Base-by-base conservation (phyloP, 1,284 basidiomycete genomes). In the Singerocomus inundabilis region DNA sequence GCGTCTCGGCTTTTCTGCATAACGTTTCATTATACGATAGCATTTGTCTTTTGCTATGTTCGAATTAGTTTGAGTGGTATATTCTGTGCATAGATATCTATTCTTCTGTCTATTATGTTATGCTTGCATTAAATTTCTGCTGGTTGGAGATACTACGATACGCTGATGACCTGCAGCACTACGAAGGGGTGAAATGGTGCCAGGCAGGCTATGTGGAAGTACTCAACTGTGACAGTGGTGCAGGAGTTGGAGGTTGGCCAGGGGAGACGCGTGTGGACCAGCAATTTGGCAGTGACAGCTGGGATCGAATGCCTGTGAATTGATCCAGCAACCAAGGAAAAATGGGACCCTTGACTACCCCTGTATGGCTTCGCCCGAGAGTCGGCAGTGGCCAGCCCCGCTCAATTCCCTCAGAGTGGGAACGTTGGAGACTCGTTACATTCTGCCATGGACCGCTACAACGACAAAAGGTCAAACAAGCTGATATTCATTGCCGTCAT, bases 71-170 rank as follows among this genome's bases (percentile, higher is more conserved):
- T 41, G 55, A 47, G 43, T 49, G 24, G 52, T 43, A 34, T 46
- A 35, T 49, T 40, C 46, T 64, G 62, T 68, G 60, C 63, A 66
- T 68, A 62, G 59, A 49, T 69, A 64, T 69, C 47, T 64, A 64
- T 64, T 61, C 32, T 48, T 60, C 43, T 28, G 43, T 29, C 54
- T 51, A 61, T 58, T 57, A 58, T 60, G 24, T 29, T 51, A 47
- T 51, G 41, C 46, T 49, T 53, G 44, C 25, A 38, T 24, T 32
- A 28, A 29, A 29, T 25, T 15, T 4, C 11, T 33, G 30, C 26
- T 34, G 10, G 31, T 47, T 12, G 13, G 18, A 6, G 15, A 26
- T 5, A 24, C 13, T 37, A 15, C 10, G 21, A 15, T 13, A 25
- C 32, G 32, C 30, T 10, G 15, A 31, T 9, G n/a, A n/a, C n/a